Percentiles rank a stretch among this genome's conserved stretches.
Evolutionary conservation across 305 asterid species (phyloP).

Genomic region (Galium porrigens): DNA sequence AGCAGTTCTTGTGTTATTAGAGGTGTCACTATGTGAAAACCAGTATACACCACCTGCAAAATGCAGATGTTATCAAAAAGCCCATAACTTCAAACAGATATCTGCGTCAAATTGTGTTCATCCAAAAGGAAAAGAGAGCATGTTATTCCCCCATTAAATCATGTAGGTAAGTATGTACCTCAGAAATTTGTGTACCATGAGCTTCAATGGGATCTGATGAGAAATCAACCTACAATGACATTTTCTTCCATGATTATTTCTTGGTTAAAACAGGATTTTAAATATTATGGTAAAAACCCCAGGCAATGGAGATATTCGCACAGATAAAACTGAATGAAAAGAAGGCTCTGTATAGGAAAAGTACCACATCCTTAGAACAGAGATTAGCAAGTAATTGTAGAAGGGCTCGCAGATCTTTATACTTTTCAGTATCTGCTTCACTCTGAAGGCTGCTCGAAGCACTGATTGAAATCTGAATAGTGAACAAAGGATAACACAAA

Average conservation of each 20-base stretch:
- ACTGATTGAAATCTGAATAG: slow-evolving; percentile 54
- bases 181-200: slow-evolving; percentile 63
- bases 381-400: slow-evolving; percentile 64
- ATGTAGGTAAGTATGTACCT: slow-evolving; percentile 32
- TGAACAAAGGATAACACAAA: slow-evolving; percentile 16
- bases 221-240: slow-evolving; percentile 61
- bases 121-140: background rate
- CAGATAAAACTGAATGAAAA: background rate
- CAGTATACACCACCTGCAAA: slow-evolving; percentile 71
- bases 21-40: slow-evolving; percentile 81
- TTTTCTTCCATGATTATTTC: slow-evolving; percentile 11
- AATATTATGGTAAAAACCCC: background rate
- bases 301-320: background rate
- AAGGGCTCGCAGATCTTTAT: slow-evolving; percentile 83
- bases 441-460: slow-evolving; percentile 57
- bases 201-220: slow-evolving; percentile 66
- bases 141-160: background rate
- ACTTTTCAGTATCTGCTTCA: slow-evolving; percentile 73
- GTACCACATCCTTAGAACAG: slow-evolving; percentile 85
- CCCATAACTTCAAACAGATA: background rate
- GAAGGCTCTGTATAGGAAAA: slow-evolving; percentile 4
- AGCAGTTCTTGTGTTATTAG: slow-evolving; percentile 66
- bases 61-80: slow-evolving; percentile 10
- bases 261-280: background rate
- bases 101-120: background rate